Evolutionary conservation across 345 rosid genomes (phyloP).

Genomic region (Salix caprea): DNA sequence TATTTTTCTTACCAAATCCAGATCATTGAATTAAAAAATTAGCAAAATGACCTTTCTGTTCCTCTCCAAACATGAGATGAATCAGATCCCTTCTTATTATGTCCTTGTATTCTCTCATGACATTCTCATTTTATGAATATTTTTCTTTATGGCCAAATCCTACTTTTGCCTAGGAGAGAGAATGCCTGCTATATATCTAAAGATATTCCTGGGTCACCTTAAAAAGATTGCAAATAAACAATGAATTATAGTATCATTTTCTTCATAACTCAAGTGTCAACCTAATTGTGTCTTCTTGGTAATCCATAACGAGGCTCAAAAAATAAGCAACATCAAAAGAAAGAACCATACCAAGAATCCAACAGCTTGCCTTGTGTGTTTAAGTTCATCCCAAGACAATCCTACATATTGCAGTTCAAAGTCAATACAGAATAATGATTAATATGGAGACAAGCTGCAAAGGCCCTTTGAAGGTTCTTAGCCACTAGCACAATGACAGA

Average conservation of each 20-base stretch:
- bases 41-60: neutral
- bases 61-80: neutral
- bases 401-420: conserved; percentile 18
- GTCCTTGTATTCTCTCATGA: neutral
- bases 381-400: conserved; percentile 28
- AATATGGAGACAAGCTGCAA: neutral
- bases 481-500: neutral
- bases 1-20: neutral
- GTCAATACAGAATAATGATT: neutral
- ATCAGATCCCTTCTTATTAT: neutral
- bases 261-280: neutral
- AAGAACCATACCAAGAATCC: conserved; percentile 26
- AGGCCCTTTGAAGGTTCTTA: neutral
- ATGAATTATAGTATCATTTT: neutral
- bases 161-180: neutral
- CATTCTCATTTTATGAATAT: neutral
- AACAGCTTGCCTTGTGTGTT: conserved; percentile 29
- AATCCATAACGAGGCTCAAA: neutral
- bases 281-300: neutral
- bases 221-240: neutral
- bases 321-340: neutral
- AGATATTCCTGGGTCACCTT: neutral
- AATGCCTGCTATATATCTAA: neutral
- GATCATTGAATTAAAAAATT: neutral
- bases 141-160: no score